These are phyloP conservation scores for Nannochloris sp. DNA, from an alignment of 139 green algal species.

Conservation along the genomic window DNA sequence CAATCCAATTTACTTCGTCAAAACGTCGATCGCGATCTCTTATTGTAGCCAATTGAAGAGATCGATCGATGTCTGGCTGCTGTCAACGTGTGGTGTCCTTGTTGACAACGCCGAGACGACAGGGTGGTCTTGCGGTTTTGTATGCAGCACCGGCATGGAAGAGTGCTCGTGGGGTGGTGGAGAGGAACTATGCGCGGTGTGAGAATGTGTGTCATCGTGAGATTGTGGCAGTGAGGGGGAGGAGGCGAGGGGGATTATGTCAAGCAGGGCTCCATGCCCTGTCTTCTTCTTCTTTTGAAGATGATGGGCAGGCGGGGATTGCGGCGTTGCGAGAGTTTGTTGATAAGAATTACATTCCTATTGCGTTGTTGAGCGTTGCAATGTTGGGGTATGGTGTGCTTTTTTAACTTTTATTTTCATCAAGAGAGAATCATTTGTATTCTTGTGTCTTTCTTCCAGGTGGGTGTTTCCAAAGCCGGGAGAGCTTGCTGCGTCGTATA, in stretches of 20 bases:
- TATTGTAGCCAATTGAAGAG: too few relatives aligned
- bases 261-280: neutral
- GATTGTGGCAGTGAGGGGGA: too few relatives aligned
- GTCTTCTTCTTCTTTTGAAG: constrained; percentile 1
- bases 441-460: constrained; percentile 3
- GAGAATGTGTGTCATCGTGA: too few relatives aligned
- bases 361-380: neutral
- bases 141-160: too few relatives aligned
- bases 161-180: too few relatives aligned
- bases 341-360: neutral
- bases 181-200: too few relatives aligned
- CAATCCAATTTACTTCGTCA: too few relatives aligned
- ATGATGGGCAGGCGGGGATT: neutral
- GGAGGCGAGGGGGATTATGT: neutral
- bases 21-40: too few relatives aligned
- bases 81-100: too few relatives aligned
- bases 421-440: neutral
- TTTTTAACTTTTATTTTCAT: neutral
- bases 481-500: constrained; percentile 16
- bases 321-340: constrained; percentile 5
- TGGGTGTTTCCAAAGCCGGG: constrained; percentile 20
- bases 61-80: too few relatives aligned
- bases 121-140: too few relatives aligned
- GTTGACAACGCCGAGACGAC: too few relatives aligned
- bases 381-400: neutral